phyloP scores from a whole-genome alignment of 139 green algal species.

The Trebouxia sp. region DNA sequence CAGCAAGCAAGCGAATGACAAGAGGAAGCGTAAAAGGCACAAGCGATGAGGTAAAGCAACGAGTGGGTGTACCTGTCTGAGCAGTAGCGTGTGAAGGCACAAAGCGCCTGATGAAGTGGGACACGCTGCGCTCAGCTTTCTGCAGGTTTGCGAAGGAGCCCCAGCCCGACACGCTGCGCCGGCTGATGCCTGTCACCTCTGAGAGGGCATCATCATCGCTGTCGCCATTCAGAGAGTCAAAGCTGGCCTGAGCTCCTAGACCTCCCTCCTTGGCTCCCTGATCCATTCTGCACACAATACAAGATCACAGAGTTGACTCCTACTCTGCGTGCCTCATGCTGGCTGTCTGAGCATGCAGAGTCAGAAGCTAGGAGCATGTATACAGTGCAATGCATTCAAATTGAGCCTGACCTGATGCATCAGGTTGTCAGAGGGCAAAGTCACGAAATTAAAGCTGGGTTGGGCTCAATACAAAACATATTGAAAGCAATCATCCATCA shows the following conservation, averaged over 20 bases:
- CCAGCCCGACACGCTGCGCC: constrained; percentile 7
- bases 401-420: too few species aligned
- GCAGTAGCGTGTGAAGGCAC: background rate
- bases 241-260: constrained; percentile 3
- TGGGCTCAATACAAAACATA: too few species aligned
- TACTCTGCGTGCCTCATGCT: background rate
- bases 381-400: too few species aligned
- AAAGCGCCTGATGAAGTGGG: constrained; percentile 7
- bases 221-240: constrained; percentile 21
- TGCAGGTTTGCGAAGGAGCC: constrained; percentile 6
- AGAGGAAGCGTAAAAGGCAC: too few species aligned
- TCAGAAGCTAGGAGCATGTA: too few species aligned
- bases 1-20: too few species aligned
- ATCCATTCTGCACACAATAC: background rate
- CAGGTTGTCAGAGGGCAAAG: too few species aligned
- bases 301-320: too few species aligned
- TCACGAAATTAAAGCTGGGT: too few species aligned
- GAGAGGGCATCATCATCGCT: constrained; percentile 24
- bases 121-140: constrained; percentile 8
- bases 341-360: too few species aligned
- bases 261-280: background rate
- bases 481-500: too few species aligned
- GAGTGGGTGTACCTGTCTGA: background rate
- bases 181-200: constrained; percentile 19
- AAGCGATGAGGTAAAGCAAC: too few species aligned